Conservation (phyloP, 305 asterid genomes). For the Withania somnifera region DNA sequence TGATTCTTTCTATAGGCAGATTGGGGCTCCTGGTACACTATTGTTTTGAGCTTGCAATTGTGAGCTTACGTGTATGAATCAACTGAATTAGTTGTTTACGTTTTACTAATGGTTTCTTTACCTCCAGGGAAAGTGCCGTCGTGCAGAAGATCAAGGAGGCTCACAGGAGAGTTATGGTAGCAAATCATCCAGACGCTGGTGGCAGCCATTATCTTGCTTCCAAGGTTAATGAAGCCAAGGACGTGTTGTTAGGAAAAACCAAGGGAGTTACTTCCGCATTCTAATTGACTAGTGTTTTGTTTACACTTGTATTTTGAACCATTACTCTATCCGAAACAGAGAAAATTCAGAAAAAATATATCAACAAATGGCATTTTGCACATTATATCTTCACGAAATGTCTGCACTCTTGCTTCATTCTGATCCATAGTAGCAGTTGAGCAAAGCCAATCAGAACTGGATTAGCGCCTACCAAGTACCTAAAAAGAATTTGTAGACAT, state of each 20-base stretch:
- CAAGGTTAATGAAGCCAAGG: constrained; percentile 83
- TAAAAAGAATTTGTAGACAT: constrained; percentile 10
- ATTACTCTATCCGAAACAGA: neutral
- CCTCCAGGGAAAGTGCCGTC: constrained; percentile 35
- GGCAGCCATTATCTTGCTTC: constrained; percentile 85
- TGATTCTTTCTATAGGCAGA: neutral
- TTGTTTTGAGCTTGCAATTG: neutral
- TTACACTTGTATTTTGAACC: neutral
- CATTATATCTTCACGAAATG: neutral
- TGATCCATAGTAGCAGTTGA: neutral
- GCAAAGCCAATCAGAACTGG: constrained; percentile 9
- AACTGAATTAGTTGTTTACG: neutral
- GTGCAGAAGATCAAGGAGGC: constrained; percentile 61
- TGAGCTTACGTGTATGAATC: neutral
- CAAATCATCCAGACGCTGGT: constrained; percentile 86
- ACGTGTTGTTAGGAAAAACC: constrained; percentile 34
- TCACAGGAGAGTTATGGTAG: constrained; percentile 73
- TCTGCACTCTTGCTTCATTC: neutral
- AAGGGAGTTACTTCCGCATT: constrained; percentile 34
- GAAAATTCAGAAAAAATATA: neutral
- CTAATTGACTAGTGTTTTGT: constrained; percentile 10
- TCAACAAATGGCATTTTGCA: neutral
- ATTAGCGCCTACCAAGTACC: constrained; percentile 20
- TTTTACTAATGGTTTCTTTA: neutral
- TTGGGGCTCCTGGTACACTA: neutral